A percentile compares a stretch with the other conserved stretches of the same genome.
Evolutionary conservation across 108 stramenopile genomes (phyloP).

Genomic region (Pelagomonas calceolata): DNA sequence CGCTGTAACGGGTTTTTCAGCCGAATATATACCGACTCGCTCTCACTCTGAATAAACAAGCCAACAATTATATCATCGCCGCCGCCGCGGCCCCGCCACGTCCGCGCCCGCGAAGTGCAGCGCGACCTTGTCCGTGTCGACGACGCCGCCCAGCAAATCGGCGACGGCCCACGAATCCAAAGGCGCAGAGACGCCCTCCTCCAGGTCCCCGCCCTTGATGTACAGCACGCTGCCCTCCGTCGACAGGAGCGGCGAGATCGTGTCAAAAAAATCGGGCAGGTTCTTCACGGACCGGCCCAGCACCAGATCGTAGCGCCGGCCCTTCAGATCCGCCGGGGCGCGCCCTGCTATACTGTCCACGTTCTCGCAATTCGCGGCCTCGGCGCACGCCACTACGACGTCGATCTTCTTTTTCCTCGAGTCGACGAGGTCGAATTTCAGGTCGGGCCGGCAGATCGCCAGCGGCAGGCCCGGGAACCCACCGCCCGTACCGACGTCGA

Average conservation of each 20-base stretch:
- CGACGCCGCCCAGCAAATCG: not conserved
- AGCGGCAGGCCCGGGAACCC: constrained; percentile 81
- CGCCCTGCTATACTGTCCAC: not conserved
- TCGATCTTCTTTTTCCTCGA: constrained; percentile 62
- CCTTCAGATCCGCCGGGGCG: not conserved
- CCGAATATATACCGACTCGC: too few species aligned
- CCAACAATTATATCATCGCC: too few species aligned
- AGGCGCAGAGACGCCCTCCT: too few species aligned
- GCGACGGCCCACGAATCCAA: not conserved
- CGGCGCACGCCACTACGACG: constrained; percentile 6
- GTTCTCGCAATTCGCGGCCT: constrained; percentile 3
- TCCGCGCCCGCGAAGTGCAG: constrained; percentile 3
- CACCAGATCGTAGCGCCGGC: not conserved
- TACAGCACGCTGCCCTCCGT: not conserved
- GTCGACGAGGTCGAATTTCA: constrained; percentile 62
- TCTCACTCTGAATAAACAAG: too few species aligned
- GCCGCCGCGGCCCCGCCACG: too few species aligned
- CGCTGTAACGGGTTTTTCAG: too few species aligned
- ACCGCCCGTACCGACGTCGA: constrained; percentile 36
- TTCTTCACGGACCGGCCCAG: constrained; percentile 13
- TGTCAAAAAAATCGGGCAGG: constrained; percentile 8
- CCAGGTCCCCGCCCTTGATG: constrained; percentile 15
- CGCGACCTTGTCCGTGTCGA: constrained; percentile 9
- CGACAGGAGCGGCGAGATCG: not conserved
- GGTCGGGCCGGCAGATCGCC: constrained; percentile 56